Percentiles rank a stretch among this genome's conserved stretches.
Conservation (phyloP, 208 protist genomes). For the Leishmania mexicana region DNA sequence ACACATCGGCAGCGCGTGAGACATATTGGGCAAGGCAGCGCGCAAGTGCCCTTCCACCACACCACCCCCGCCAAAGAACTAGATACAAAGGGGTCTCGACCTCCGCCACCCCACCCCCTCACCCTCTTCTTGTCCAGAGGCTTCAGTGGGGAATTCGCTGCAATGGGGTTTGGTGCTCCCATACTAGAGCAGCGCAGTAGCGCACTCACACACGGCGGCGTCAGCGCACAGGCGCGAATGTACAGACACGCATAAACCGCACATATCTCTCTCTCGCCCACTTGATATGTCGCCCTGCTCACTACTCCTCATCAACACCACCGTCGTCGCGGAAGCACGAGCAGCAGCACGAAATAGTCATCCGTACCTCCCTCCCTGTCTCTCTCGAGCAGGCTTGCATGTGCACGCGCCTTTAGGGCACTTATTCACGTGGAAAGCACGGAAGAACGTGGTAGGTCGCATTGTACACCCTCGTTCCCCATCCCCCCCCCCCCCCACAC, state of each 20-base stretch:
- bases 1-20: background rate
- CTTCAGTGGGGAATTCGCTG: background rate
- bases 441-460: background rate
- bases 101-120: background rate
- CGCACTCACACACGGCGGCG: background rate
- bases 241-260: background rate
- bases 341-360: background rate
- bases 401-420: background rate
- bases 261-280: background rate
- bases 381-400: background rate
- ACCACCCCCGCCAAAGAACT: background rate
- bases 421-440: background rate
- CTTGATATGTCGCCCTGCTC: background rate
- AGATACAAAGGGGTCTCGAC: background rate
- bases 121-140: background rate
- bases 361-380: background rate
- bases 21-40: background rate
- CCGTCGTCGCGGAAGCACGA: background rate
- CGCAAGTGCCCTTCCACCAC: background rate
- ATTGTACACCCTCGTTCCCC: background rate
- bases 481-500: background rate
- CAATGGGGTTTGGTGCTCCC: background rate
- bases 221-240: background rate
- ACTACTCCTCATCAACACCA: background rate
- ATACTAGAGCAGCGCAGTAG: background rate